Percentiles rank a stretch among this genome's conserved stretches.
These are phyloP conservation scores for Trichosporon sp. DNA, from an alignment of 1,284 basidiomycete genomes.

Conservation along the genomic window DNA sequence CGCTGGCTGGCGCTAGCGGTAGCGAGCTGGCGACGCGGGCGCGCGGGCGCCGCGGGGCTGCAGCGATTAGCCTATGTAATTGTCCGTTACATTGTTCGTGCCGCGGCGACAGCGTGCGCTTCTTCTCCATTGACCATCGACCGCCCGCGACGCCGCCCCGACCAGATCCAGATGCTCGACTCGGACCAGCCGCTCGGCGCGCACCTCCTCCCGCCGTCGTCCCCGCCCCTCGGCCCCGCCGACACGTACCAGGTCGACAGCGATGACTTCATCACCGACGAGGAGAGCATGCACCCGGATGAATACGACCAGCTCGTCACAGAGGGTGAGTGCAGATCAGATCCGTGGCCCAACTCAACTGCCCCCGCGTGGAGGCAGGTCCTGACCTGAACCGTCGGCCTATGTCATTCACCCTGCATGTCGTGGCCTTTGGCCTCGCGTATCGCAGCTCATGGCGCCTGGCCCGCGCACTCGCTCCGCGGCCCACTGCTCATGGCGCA, in stretches of 20 bases:
- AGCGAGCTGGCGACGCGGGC: no score
- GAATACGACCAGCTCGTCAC: constrained; percentile 49
- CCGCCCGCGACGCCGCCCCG: no score
- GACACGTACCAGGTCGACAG: constrained; percentile 44
- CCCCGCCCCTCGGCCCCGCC: constrained; percentile 2
- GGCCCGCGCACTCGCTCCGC: background rate
- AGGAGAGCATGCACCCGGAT: constrained; percentile 26
- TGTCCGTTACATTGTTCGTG: background rate
- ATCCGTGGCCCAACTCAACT: background rate
- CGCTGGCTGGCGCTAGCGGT: background rate
- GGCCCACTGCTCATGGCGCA: background rate
- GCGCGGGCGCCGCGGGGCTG: background rate
- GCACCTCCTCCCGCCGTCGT: background rate
- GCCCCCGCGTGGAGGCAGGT: background rate
- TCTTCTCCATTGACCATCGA: background rate
- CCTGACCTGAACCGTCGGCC: background rate
- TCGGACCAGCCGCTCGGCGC: background rate
- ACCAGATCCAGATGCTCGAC: background rate
- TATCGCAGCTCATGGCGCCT: no score
- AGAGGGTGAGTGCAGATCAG: constrained; percentile 50
- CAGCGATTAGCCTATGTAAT: background rate
- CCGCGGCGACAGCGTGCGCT: background rate
- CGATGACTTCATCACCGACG: constrained; percentile 38
- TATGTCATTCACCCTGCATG: background rate
- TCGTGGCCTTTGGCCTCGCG: background rate